phyloP scores from a whole-genome alignment of 768 basidiomycete genomes.

The Pisolithus orientalis region DNA sequence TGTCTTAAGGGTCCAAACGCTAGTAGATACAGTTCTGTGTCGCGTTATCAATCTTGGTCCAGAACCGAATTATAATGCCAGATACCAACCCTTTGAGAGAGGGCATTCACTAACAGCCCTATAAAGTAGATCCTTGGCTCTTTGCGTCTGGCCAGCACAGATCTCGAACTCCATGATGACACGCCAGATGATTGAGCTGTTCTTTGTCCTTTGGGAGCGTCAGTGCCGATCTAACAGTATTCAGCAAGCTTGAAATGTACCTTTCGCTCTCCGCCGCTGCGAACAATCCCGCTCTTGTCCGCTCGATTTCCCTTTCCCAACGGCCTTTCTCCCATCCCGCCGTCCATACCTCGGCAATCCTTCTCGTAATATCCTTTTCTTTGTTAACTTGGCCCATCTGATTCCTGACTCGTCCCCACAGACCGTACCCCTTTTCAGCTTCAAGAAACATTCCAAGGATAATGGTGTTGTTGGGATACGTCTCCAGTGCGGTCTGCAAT shows the following conservation, averaged over 20 bases:
- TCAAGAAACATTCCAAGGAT: conserved; percentile 71
- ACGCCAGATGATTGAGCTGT: conserved; percentile 65
- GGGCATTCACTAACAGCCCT: conserved; percentile 74
- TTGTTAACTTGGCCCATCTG: conserved; percentile 43
- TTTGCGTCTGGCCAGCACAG: conserved; percentile 45
- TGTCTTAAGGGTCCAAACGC: conserved; percentile 68
- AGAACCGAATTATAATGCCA: neutral
- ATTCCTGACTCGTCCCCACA: conserved; percentile 67
- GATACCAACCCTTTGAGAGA: conserved; percentile 55
- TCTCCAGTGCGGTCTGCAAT: conserved; percentile 45
- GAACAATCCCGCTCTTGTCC: conserved; percentile 57
- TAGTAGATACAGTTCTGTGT: conserved; percentile 65
- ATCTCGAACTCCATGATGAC: conserved; percentile 77
- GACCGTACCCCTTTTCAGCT: conserved; percentile 67
- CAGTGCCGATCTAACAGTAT: neutral
- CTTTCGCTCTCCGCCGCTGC: conserved; percentile 62
- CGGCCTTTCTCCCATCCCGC: conserved; percentile 71
- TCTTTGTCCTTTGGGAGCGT: conserved; percentile 46
- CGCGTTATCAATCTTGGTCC: conserved; percentile 6
- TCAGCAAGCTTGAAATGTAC: conserved; percentile 31
- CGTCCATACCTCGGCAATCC: conserved; percentile 70
- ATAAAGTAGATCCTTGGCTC: conserved; percentile 68
- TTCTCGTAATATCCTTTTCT: conserved; percentile 52
- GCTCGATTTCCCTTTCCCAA: conserved; percentile 66
- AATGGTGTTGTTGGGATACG: conserved; percentile 66